phyloP scores from a whole-genome alignment of 2,329 filamentous ascomycete species.

The Hypoxylon sp. region DNA sequence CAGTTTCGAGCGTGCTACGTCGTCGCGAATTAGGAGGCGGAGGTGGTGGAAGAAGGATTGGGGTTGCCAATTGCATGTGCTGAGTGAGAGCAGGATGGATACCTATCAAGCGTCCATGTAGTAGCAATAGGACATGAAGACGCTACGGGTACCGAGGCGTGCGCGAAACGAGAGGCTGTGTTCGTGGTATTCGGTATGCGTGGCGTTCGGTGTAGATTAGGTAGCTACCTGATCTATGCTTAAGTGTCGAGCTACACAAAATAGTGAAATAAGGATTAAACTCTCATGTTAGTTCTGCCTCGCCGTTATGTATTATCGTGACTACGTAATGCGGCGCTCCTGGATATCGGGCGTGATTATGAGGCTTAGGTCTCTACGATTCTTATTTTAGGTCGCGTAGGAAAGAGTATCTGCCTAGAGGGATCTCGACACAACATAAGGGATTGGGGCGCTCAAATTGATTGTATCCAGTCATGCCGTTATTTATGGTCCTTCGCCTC shows the following conservation, averaged over 20 bases:
- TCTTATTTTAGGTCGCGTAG: neutral
- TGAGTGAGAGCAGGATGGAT: slow-evolving; percentile 3
- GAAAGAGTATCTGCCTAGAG: too few species aligned
- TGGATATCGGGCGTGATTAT: neutral
- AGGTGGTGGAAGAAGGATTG: neutral
- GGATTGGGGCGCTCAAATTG: neutral
- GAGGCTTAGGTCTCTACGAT: neutral
- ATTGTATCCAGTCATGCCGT: neutral
- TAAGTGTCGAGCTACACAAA: slow-evolving; percentile 20
- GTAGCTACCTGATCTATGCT: slow-evolving; percentile 6
- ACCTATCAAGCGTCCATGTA: neutral
- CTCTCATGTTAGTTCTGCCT: slow-evolving; percentile 1
- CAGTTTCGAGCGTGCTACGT: neutral
- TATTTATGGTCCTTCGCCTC: neutral
- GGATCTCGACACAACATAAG: neutral
- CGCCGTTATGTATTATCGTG: neutral
- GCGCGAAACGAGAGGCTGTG: slow-evolving; percentile 8
- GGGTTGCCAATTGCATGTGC: slow-evolving; percentile 12
- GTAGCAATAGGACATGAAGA: neutral
- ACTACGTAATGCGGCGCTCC: neutral
- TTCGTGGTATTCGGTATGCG: neutral
- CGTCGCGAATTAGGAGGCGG: neutral
- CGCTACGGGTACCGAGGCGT: slow-evolving; percentile 6
- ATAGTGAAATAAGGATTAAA: slow-evolving; percentile 16
- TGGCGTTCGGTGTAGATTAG: slow-evolving; percentile 12